Conservation (phyloP, 129 eudicot species). For the Oenanthe sinensis region DNA sequence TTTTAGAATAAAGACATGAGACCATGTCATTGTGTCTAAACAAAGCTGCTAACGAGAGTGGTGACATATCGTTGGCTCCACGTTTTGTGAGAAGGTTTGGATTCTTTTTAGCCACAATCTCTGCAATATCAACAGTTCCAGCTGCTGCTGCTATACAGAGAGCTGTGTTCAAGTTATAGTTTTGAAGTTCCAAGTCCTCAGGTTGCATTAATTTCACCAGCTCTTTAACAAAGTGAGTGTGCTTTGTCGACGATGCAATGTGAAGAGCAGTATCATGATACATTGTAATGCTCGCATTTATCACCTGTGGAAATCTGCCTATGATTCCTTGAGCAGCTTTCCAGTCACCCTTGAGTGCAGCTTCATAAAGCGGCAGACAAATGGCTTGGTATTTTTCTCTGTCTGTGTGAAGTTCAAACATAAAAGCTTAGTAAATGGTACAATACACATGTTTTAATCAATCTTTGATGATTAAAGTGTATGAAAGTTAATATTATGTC, state of each 20-base stretch:
- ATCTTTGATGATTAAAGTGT: too few species aligned
- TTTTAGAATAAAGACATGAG: constrained; percentile 22
- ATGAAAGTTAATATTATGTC: too few species aligned
- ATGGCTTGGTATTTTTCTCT: neutral
- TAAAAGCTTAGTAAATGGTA: neutral
- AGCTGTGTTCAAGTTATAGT: neutral
- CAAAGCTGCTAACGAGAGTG: constrained; percentile 42
- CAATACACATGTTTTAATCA: too few species aligned
- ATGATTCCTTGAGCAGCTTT: neutral
- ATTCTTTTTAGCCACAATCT: constrained; percentile 23
- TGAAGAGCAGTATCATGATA: constrained; percentile 6
- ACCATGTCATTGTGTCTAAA: constrained; percentile 40
- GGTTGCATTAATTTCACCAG: constrained; percentile 6
- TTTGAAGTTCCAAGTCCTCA: constrained; percentile 5
- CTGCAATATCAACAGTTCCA: constrained; percentile 27
- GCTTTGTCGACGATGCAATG: constrained; percentile 4
- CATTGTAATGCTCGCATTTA: neutral
- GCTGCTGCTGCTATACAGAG: constrained; percentile 28
- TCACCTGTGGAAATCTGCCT: neutral
- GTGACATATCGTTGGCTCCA: constrained; percentile 14
- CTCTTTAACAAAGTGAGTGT: constrained; percentile 4
- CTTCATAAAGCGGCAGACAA: constrained; percentile 11
- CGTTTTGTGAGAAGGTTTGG: constrained; percentile 13
- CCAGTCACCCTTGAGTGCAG: constrained; percentile 23
- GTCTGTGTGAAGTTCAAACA: neutral